These are phyloP conservation scores for Trametes cingulata DNA, from an alignment of 768 basidiomycete species.

Conservation along the genomic window DNA sequence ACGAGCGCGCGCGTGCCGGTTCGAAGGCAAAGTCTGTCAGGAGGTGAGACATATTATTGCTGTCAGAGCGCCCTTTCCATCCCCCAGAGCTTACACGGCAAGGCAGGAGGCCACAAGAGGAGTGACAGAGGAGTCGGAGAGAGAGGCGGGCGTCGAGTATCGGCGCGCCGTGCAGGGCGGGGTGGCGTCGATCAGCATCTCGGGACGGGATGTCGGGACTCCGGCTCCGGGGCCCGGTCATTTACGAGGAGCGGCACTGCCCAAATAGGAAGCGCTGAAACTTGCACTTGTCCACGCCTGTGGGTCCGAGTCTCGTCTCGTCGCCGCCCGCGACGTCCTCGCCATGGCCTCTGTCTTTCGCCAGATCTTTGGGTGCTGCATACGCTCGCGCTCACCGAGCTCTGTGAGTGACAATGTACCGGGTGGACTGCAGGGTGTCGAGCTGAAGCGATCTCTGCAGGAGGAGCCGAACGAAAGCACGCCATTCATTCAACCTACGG, in stretches of 20 bases:
- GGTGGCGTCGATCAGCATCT: conserved; percentile 5
- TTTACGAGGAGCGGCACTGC: conserved; percentile 4
- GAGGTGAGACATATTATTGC: too few species aligned
- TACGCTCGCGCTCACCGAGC: conserved; percentile 17
- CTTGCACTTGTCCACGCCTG: conserved; percentile 15
- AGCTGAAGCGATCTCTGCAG: conserved; percentile 11
- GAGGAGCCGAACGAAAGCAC: conserved; percentile 34
- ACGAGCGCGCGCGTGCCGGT: too few species aligned
- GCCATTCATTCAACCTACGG: conserved; percentile 33
- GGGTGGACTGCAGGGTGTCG: not conserved
- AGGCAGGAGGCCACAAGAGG: not conserved
- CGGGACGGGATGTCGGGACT: not conserved
- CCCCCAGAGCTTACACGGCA: not conserved
- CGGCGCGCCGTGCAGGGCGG: not conserved
- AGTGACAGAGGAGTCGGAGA: not conserved
- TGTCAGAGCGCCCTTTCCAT: too few species aligned
- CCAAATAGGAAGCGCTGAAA: conserved; percentile 8
- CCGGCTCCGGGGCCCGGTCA: not conserved
- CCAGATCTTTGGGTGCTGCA: conserved; percentile 27
- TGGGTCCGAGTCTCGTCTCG: conserved; percentile 7
- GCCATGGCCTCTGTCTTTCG: conserved; percentile 28
- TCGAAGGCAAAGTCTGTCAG: too few species aligned
- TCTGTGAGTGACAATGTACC: not conserved
- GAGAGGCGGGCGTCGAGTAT: conserved; percentile 15
- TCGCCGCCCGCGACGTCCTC: conserved; percentile 13